Conservation (phyloP, 768 basidiomycete genomes). For the Lactarius evosmus region DNA sequence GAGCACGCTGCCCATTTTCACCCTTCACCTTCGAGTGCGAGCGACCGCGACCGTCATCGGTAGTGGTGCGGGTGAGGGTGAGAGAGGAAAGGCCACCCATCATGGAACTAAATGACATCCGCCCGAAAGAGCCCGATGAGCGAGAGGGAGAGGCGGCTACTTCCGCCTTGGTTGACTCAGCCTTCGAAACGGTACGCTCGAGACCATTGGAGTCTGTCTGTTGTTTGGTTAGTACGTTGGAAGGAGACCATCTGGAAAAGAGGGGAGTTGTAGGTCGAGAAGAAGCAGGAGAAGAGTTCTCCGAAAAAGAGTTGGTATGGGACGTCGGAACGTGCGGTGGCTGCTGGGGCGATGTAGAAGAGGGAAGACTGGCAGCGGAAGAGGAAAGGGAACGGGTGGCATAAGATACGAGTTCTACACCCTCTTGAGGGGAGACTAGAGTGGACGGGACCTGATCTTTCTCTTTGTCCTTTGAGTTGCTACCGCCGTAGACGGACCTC, state of each 20-base stretch:
- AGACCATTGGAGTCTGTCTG: constrained; percentile 52
- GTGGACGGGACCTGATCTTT: constrained; percentile 6
- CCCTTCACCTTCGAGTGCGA: constrained; percentile 40
- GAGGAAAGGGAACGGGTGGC: constrained; percentile 28
- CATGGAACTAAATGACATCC: constrained; percentile 64
- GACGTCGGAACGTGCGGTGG: constrained; percentile 26
- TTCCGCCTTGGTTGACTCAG: constrained; percentile 27
- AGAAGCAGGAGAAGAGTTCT: constrained; percentile 26
- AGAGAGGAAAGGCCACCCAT: constrained; percentile 68
- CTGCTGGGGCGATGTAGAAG: constrained; percentile 25
- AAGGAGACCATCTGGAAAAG: constrained; percentile 32
- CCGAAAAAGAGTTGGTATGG: constrained; percentile 31
- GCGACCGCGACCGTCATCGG: constrained; percentile 44
- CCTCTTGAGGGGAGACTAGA: constrained; percentile 35
- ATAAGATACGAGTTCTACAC: constrained; percentile 33
- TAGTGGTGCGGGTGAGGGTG: constrained; percentile 50
- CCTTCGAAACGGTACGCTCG: constrained; percentile 41
- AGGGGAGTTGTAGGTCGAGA: constrained; percentile 35
- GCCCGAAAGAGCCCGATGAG: constrained; percentile 52
- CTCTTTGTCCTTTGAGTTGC: constrained; percentile 31
- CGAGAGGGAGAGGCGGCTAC: constrained; percentile 32
- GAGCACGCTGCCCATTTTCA: constrained; percentile 35
- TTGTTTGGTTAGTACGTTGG: constrained; percentile 36
- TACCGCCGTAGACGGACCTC: constrained; percentile 32
- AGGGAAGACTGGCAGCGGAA: constrained; percentile 27